Base-by-base conservation (phyloP, 257 asterid species). In the Leptodermis oblonga region DNA sequence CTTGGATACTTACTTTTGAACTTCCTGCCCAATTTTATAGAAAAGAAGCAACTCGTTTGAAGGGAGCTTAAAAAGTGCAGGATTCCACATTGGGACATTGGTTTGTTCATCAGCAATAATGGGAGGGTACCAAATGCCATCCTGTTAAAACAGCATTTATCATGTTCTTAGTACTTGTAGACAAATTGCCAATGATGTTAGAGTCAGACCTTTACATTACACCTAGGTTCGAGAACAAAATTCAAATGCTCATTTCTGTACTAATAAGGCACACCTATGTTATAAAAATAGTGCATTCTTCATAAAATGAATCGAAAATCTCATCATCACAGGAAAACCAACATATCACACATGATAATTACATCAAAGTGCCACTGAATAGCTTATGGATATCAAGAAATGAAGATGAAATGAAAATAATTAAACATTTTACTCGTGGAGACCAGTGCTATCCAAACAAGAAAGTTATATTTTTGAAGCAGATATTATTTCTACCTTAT, bases 21-120 rank as follows among this genome's bases (percentile, higher is more conserved):
- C 96, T 31, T 88, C 95, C 77, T 77, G 88, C 43, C 97, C 99
- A 28, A 90, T 83, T 85, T 76, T 88, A 69, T 93, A 93, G 83
- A 93, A 93, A 25, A 93, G 75, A 41, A 92, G 86, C 86, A 92
- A 72, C 76, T 85, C 92, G 18, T 77, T 81, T 56, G 90, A 83
- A 73, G 92, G 88, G 76, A 89, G 82, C 80, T 83, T 89, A 75
- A 82, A 89, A 4, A 92, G 78, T 77, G 84, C 96, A 14, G 97
- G 99, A 64, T 94, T 91, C 99, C 99, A 91, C 99, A 94, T 85
- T 58, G 97, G 82, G 73, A 94, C 95, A 52, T 78, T 63, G 28
- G 62, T 73, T 81, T 94, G 82, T 74, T 91, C 89, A 67, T 94
- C 99, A 5, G 87, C 95, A 77, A 90, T 83, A 49, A 75, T n/a